A percentile compares a stretch with the other conserved stretches of the same genome.
phyloP scores from a whole-genome alignment of 2,329 filamentous ascomycete species.

The Epichloe sylvatica region DNA sequence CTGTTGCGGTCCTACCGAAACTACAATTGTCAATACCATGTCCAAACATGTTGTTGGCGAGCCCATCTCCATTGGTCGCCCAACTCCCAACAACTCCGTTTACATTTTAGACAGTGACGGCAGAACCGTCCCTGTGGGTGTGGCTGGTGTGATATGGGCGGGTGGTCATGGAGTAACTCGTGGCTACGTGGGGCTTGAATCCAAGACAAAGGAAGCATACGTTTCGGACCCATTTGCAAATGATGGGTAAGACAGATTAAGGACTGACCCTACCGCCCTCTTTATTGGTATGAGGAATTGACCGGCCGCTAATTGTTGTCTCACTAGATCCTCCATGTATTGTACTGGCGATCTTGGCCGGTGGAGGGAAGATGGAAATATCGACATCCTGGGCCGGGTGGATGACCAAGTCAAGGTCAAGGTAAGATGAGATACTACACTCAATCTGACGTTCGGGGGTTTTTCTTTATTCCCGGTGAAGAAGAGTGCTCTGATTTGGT shows the following conservation, averaged over 20 bases:
- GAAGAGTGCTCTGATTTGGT: not conserved
- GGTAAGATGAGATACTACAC: constrained; percentile 16
- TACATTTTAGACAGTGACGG: constrained; percentile 37
- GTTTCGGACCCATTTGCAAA: constrained; percentile 35
- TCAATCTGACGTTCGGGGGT: not conserved
- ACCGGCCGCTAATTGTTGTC: constrained; percentile 2
- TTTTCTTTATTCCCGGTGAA: not conserved
- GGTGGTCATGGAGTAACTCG: constrained; percentile 40
- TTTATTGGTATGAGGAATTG: constrained; percentile 3
- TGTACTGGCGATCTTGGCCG: constrained; percentile 45
- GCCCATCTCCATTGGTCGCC: constrained; percentile 37
- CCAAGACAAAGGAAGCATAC: constrained; percentile 36
- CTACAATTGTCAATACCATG: constrained; percentile 45
- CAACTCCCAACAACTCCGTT: constrained; percentile 42
- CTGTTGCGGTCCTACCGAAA: constrained; percentile 46
- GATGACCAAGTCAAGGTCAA: constrained; percentile 51
- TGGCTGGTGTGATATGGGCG: constrained; percentile 41
- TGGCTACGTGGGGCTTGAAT: constrained; percentile 40
- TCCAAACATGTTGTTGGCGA: constrained; percentile 32
- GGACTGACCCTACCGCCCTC: not conserved
- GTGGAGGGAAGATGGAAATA: constrained; percentile 38
- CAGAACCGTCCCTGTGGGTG: constrained; percentile 30
- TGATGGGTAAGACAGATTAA: constrained; percentile 29
- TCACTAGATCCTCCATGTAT: constrained; percentile 35
- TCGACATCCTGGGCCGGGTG: constrained; percentile 41